Evolutionary conservation across 169 alveolate genomes (phyloP), one percentile per base, ranked within the genome.

Genomic region (Eimeria maxima): DNA sequence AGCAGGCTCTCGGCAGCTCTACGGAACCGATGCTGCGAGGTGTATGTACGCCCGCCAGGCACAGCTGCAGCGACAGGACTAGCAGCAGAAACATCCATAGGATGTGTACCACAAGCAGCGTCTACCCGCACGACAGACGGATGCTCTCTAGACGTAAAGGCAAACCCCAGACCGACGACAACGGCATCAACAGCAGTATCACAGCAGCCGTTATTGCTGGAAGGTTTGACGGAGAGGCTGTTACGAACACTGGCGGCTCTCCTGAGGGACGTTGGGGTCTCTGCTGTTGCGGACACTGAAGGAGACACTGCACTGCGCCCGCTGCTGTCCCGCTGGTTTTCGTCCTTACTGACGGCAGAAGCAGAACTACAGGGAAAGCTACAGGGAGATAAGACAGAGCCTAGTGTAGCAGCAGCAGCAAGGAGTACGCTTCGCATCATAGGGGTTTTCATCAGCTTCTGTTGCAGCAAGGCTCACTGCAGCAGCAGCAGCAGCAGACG

Each of bases 1-100:
- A 98, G 99, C 96, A 99, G 99, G 96, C 97, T 99, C 45, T 98
- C 99, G 57, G 99, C 99, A 53, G 99, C 99, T 33, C 97, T 99
- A 78, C 97, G 99, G 91, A 99, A 99, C 97, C 97, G 99, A 50
- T 99, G 99, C 97, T 98, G 99, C 44, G 99, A 99, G 97, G 98
- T 99, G 53, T 99, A 98, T 97, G 99, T 99, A 33, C 88, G 29
- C 29, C 76, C 96, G n/a, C 86, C 96, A 7, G 83, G 95, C 94
- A 65, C 65, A 44, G 84, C 78, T 0, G 95, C 73, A 63, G 94
- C 81, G 42, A 57, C 67, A 33, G 83, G 22, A 29, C 27, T 81
- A 29, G 81, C 94, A 2, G 94, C 74, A 16, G 53, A 50, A 83
- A 60, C 81, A 33, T 38, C 33, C 33, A 42, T 24, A n/a, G 22